Evolutionary conservation across 2,329 filamentous ascomycete species (phyloP).

Genomic region (Colletotrichum magnum): DNA sequence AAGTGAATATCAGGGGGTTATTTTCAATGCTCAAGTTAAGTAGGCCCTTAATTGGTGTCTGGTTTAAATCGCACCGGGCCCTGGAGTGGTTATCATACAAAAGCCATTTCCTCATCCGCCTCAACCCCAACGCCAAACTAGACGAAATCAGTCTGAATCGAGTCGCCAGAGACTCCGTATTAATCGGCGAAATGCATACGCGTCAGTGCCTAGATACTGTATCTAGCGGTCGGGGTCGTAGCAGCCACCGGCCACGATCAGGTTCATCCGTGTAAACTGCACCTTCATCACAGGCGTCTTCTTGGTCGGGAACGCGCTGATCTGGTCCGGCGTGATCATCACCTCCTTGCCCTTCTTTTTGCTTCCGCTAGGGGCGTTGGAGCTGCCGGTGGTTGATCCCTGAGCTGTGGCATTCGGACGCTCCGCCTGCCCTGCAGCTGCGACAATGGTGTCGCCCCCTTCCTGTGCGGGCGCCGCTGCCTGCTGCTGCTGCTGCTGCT

Average conservation of each 20-base stretch:
- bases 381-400: conserved; percentile 45
- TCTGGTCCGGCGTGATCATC: conserved; percentile 91
- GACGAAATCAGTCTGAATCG: conserved; percentile 31
- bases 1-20: too few relatives aligned
- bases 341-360: conserved; percentile 93
- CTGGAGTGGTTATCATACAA: conserved; percentile 22
- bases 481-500: conserved; percentile 24
- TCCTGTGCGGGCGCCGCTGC: conserved; percentile 43
- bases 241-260: conserved; percentile 87
- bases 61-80: conserved; percentile 27
- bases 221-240: conserved; percentile 69
- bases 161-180: not conserved
- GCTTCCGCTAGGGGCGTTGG: conserved; percentile 46
- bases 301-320: conserved; percentile 95
- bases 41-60: conserved; percentile 17
- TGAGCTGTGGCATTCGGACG: conserved; percentile 46
- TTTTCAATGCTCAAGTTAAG: not conserved
- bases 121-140: conserved; percentile 38
- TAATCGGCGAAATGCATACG: conserved; percentile 1
- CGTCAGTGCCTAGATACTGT: not conserved
- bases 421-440: conserved; percentile 48
- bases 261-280: conserved; percentile 93
- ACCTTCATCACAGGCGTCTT: conserved; percentile 96
- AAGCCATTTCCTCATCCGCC: conserved; percentile 18
- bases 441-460: conserved; percentile 48